phyloP scores from a whole-genome alignment of 2,329 filamentous ascomycete species.

The Fusarium brevicatenulatum region DNA sequence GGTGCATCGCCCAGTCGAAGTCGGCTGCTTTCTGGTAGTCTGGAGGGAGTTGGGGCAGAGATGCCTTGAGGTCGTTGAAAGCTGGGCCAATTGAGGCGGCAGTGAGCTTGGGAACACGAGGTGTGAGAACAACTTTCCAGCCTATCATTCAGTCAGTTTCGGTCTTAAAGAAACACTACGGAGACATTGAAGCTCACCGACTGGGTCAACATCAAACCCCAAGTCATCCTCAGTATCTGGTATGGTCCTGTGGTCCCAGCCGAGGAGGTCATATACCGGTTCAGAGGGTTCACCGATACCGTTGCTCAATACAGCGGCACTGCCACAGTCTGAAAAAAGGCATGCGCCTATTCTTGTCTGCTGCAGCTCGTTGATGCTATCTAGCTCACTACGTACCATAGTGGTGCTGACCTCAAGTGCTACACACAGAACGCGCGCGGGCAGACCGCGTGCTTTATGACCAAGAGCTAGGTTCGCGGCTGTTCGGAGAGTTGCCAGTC shows the following conservation, averaged over 20 bases:
- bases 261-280: slow-evolving; percentile 68
- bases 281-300: slow-evolving; percentile 60
- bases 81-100: slow-evolving; percentile 61
- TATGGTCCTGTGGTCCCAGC: slow-evolving; percentile 72
- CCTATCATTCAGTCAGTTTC: slow-evolving; percentile 49
- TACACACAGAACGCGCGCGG: slow-evolving; percentile 72
- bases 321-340: slow-evolving; percentile 77
- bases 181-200: slow-evolving; percentile 55
- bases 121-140: slow-evolving; percentile 74
- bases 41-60: slow-evolving; percentile 57
- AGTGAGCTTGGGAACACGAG: slow-evolving; percentile 68
- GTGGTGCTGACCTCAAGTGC: slow-evolving; percentile 72
- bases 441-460: slow-evolving; percentile 65
- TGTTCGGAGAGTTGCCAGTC: slow-evolving; percentile 69
- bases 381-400: slow-evolving; percentile 71
- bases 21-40: slow-evolving; percentile 60
- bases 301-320: slow-evolving; percentile 72
- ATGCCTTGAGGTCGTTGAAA: slow-evolving; percentile 64
- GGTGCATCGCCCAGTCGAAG: slow-evolving; percentile 80
- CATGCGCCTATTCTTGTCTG: slow-evolving; percentile 72
- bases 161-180: background rate
- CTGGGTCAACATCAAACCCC: slow-evolving; percentile 72
- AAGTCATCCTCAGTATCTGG: slow-evolving; percentile 70
- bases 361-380: slow-evolving; percentile 67
- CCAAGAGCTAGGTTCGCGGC: slow-evolving; percentile 74